A percentile compares a stretch with the other conserved stretches of the same genome.
These are phyloP conservation scores for Sugiyamaella xylanicola DNA, from an alignment of 1,139 yeast genomes.

Conservation along the genomic window DNA sequence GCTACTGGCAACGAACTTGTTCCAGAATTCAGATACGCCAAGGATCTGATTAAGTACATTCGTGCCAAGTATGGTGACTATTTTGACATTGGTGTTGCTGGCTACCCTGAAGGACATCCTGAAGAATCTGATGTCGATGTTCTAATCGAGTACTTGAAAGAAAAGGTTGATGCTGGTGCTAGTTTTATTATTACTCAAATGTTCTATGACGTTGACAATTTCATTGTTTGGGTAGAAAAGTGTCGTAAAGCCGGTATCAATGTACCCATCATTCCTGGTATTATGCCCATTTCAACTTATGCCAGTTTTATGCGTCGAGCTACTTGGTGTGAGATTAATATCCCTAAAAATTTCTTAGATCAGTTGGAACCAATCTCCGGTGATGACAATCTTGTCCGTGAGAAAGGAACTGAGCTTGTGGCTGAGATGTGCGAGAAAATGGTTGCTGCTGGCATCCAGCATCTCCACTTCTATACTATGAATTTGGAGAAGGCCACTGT, in stretches of 20 bases:
- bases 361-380: constrained; percentile 82
- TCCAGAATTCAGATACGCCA: constrained; percentile 66
- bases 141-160: constrained; percentile 69
- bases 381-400: constrained; percentile 86
- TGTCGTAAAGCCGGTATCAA: constrained; percentile 75
- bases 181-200: constrained; percentile 91
- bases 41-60: constrained; percentile 80
- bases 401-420: constrained; percentile 78
- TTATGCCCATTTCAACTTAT: constrained; percentile 96
- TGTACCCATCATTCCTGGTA: constrained; percentile 93
- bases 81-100: constrained; percentile 89
- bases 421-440: constrained; percentile 80
- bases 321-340: constrained; percentile 82
- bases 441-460: constrained; percentile 76
- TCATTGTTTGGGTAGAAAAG: constrained; percentile 75
- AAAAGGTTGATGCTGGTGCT: constrained; percentile 92
- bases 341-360: constrained; percentile 74
- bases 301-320: constrained; percentile 92
- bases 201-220: constrained; percentile 86
- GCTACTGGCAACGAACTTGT: constrained; percentile 43
- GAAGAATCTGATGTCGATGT: constrained; percentile 68
- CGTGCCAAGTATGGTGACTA: constrained; percentile 68
- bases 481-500: constrained; percentile 87
- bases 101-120: constrained; percentile 97
- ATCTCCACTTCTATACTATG: constrained; percentile 95